Base-by-base conservation (phyloP, 352 stramenopile species). In the Plasmopara viticola region DNA sequence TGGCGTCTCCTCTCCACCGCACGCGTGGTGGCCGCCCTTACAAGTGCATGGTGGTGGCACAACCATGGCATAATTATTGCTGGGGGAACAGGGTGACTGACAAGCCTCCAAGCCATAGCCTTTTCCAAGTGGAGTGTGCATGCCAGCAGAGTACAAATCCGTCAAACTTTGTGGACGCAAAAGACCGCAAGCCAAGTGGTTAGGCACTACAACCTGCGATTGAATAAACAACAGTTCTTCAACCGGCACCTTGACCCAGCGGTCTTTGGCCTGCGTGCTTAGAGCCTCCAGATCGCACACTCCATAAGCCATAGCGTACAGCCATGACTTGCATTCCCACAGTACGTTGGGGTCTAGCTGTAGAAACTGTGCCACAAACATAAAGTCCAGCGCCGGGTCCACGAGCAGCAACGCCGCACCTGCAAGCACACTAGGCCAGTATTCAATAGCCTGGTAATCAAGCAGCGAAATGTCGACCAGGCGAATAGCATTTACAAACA, bases 241-340 rank as follows among this genome's bases (percentile, higher is more conserved):
- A 9, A 58, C 57, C 2, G 80, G 68, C n/a, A 90, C 63, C 55
- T 90, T 90, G 34, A 46, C 51, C 78, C 78, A 88, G 13, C 78
- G 75, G 39, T 87, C 75, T 30, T 73, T 69, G 53, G 84, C 64
- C 31, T 84, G 75, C 15, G 61, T 73, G 28, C 62, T 58, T 12
- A 44, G 18, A 15, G 60, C 67, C 48, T 74, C 70, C 38, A 72
- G 48, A 31, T 90, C 79, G 28, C 62, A 83, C 15, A 87, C 49
- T 5, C 62, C 68, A 40, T 74, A 84, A 9, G 75, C 74, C 50
- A 81, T 71, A 9, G 62, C 54, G 44, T 84, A 77, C 14, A 90
- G 69, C 80, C 80, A 90, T 50, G 70, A 81, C 66, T 87, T 86
- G 66, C 80, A 90, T 33, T 90, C 80, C 78, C 78, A 90, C 15